These are phyloP conservation scores for Alectoria sarmentosa DNA, from an alignment of 495 filamentous ascomycete species.

Conservation along the genomic window DNA sequence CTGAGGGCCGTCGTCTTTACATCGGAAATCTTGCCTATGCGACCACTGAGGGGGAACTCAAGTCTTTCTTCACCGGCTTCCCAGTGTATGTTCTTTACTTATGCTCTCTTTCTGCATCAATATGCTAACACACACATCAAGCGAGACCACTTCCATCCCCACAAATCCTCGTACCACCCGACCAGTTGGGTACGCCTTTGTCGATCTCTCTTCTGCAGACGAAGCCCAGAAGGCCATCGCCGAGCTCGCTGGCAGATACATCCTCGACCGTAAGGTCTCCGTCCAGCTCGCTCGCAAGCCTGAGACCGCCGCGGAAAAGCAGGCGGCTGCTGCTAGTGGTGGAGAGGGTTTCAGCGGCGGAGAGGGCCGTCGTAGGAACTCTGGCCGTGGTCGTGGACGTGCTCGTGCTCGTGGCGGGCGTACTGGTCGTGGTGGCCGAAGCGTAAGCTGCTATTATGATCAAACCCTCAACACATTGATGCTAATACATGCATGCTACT, in stretches of 20 bases:
- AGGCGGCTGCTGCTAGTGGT: slow-evolving; percentile 51
- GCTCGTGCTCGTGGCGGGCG: slow-evolving; percentile 65
- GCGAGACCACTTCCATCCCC: slow-evolving; percentile 96
- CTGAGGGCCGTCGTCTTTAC: slow-evolving; percentile 97
- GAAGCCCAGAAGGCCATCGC: slow-evolving; percentile 92
- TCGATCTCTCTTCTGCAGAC: slow-evolving; percentile 86
- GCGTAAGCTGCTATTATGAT: slow-evolving; percentile 48
- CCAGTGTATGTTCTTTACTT: slow-evolving; percentile 59
- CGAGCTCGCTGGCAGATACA: slow-evolving; percentile 92
- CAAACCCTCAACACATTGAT: neutral
- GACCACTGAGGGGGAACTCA: slow-evolving; percentile 99
- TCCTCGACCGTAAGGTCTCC: slow-evolving; percentile 95
- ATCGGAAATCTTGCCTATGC: slow-evolving; percentile 99
- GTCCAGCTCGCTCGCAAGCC: slow-evolving; percentile 98
- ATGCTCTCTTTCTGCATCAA: neutral
- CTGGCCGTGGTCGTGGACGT: slow-evolving; percentile 68
- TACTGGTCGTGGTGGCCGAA: slow-evolving; percentile 63
- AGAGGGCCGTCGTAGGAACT: slow-evolving; percentile 68
- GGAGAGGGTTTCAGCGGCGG: slow-evolving; percentile 65
- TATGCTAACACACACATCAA: slow-evolving; percentile 35
- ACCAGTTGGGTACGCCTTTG: slow-evolving; percentile 97
- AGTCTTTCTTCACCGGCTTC: slow-evolving; percentile 97
- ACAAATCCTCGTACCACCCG: slow-evolving; percentile 98
- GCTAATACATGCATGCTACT: slow-evolving; percentile 4
- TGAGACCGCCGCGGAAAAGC: slow-evolving; percentile 71